A percentile compares a stretch with the other conserved stretches of the same genome.
phyloP scores from a whole-genome alignment of 352 stramenopile genomes.

The Phytophthora agathidicida region DNA sequence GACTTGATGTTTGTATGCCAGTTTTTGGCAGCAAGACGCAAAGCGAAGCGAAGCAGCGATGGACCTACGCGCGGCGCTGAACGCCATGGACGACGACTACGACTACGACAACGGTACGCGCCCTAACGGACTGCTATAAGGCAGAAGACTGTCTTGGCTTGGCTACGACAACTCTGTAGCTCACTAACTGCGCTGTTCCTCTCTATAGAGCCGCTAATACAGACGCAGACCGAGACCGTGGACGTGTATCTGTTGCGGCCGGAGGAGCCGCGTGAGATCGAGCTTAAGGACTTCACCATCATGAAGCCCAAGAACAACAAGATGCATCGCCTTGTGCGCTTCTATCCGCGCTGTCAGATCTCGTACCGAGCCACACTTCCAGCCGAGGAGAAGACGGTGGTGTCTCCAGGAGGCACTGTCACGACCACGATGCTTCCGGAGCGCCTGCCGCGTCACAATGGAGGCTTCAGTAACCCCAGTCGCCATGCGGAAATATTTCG shows the following conservation, averaged over 20 bases:
- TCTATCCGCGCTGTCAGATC: conserved; percentile 73
- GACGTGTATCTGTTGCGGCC: conserved; percentile 78
- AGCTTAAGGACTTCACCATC: conserved; percentile 84
- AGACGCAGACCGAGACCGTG: conserved; percentile 60
- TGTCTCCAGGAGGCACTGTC: conserved; percentile 56
- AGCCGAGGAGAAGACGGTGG: conserved; percentile 62
- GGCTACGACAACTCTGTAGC: neutral
- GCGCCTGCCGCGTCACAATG: conserved; percentile 62
- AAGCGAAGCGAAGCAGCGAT: conserved; percentile 15
- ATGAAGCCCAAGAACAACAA: conserved; percentile 86
- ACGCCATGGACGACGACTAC: conserved; percentile 30
- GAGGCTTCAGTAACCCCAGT: conserved; percentile 76
- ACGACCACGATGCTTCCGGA: conserved; percentile 51
- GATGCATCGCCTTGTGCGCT: conserved; percentile 72
- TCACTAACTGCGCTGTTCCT: conserved; percentile 1
- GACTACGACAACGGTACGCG: conserved; percentile 25
- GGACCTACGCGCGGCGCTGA: conserved; percentile 32
- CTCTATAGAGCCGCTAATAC: conserved; percentile 15
- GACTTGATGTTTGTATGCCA: no score
- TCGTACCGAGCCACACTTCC: conserved; percentile 68
- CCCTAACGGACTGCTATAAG: neutral
- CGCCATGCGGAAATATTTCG: conserved; percentile 72
- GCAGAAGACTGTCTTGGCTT: neutral
- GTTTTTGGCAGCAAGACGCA: no score
- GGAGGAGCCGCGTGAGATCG: conserved; percentile 63